Evolutionary conservation across 768 basidiomycete species (phyloP), one percentile per base, ranked within the genome.

Genomic region (Tricholoma furcatifolium): DNA sequence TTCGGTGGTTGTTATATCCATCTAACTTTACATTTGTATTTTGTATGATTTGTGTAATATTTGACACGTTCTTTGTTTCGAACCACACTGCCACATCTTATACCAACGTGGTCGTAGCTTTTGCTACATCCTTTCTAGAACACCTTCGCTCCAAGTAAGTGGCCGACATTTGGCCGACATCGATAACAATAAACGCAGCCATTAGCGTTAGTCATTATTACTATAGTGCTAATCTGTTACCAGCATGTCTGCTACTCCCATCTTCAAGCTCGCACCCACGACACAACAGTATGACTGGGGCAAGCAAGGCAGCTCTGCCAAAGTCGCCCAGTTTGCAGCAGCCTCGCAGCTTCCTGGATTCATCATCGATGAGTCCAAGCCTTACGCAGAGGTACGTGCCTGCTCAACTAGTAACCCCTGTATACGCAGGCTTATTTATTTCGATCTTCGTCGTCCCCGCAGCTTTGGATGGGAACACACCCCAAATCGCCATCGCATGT

Each of bases 391-490:
- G 84, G 96, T 93, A 67, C 47, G 83, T 41, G 4, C 23, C 20
- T 18, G 24, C 1, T 11, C 39, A 27, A n/a, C 21, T n/a, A 20
- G 27, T 4, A 27, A 27, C 27, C 27, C 27, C 27, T 27, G 27
- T 27, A 27, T 27, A 27, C 27, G 4, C 27, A 27, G 27, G 27
- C 42, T 43, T 59, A 36, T 47, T n/a, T 20, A 34, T 17, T 15
- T 18, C 48, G 51, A 32, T 34, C 6, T 38, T 43, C 30, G 38
- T 40, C 42, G 52, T 55, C 62, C 14, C 42, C 23, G 46, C 57
- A 98, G 94, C 75, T 99, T 40, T 99, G 97, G 97, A 98, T 98
- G 96, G 97, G 97, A 9, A 98, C 97, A 0, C 97, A 98, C 62
- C 80, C 90, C 2, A 89, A 74, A 10, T 78, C 80, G 14, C 79